Conservation (phyloP, 306 rosid species). For the Macrotyloma uniflorum region DNA sequence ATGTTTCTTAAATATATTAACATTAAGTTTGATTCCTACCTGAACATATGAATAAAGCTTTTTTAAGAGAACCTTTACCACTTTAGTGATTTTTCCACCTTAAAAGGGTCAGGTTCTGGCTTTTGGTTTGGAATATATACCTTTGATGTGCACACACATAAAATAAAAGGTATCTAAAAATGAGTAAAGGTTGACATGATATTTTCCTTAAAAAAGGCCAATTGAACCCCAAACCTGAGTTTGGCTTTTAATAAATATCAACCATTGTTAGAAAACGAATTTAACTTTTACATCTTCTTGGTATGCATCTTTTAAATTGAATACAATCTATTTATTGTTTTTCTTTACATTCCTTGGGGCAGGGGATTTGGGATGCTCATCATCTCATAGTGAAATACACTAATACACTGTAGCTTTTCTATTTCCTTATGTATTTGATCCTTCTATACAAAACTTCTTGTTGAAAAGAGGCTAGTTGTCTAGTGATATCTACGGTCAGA, state of each 20-base stretch:
- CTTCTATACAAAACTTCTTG: background rate
- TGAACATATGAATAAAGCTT: background rate
- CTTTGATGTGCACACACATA: background rate
- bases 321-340: background rate
- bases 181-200: background rate
- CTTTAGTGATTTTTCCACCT: background rate
- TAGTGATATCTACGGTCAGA: too few relatives aligned
- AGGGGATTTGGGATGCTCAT: background rate
- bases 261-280: background rate
- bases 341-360: background rate
- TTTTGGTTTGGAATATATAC: background rate
- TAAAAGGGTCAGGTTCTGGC: background rate
- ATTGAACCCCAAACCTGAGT: background rate
- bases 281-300: background rate
- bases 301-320: background rate
- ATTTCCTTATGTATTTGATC: background rate
- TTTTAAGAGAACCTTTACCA: background rate
- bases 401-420: background rate
- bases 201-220: background rate
- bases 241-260: background rate
- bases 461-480: too few relatives aligned
- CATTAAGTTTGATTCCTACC: too few relatives aligned
- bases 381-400: background rate
- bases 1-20: too few relatives aligned
- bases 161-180: too few relatives aligned